Conservation (phyloP, 1,284 basidiomycete species). For the Heterobasidion irregulare region DNA sequence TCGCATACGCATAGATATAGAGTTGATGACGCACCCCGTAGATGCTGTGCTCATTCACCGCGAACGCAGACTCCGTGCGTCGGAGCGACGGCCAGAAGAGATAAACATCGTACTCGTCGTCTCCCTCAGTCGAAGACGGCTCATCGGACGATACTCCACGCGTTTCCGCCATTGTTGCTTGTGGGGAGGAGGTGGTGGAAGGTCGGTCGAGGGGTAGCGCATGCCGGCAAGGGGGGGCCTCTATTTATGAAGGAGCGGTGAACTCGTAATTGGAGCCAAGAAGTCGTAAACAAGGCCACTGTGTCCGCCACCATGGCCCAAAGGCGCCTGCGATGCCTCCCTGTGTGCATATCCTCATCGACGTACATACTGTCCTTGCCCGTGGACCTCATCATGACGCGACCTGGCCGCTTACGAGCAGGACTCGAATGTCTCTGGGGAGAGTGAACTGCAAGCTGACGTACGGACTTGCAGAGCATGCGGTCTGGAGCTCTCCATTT, state of each 20-base stretch:
- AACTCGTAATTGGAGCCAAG: background rate
- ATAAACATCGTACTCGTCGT: background rate
- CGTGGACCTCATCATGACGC: background rate
- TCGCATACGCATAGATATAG: background rate
- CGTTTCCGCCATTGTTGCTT: background rate
- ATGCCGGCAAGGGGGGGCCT: background rate
- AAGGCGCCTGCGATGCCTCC: background rate
- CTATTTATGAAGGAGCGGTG: background rate
- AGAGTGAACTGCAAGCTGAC: too few species aligned
- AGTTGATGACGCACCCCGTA: background rate
- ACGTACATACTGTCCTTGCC: background rate
- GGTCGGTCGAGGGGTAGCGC: background rate
- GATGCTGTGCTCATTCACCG: background rate
- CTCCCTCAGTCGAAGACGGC: background rate
- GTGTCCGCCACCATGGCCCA: background rate
- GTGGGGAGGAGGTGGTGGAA: background rate
- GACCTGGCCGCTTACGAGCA: background rate
- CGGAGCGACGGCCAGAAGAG: background rate
- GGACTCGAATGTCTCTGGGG: too few species aligned
- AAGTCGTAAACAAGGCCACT: background rate
- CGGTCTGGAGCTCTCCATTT: too few species aligned
- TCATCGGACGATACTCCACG: background rate
- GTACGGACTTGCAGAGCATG: too few species aligned
- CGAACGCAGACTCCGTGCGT: background rate
- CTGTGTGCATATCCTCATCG: background rate